Percentiles rank a stretch among this genome's conserved stretches.
phyloP scores from a whole-genome alignment of 805 yeast species.

The Metschnikowia colocasiae region DNA sequence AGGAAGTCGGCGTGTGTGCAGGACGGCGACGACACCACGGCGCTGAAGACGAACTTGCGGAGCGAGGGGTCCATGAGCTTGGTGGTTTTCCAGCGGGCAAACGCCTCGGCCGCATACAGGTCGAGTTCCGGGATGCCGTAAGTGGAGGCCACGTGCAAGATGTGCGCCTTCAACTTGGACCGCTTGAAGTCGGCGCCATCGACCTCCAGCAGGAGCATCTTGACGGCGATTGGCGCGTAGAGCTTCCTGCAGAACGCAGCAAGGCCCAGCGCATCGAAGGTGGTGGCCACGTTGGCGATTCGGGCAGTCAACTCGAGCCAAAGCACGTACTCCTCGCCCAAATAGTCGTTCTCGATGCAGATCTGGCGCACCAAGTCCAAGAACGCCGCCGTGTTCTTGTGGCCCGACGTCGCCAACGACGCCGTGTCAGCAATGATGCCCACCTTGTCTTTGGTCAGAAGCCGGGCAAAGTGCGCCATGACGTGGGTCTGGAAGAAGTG shows the following conservation, averaged over 20 bases:
- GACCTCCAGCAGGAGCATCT: constrained; percentile 17
- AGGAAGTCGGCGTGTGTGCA: constrained; percentile 34
- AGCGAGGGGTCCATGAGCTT: constrained; percentile 42
- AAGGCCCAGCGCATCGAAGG: constrained; percentile 30
- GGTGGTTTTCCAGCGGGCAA: constrained; percentile 22
- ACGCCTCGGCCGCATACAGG: constrained; percentile 30
- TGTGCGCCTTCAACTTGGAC: constrained; percentile 33
- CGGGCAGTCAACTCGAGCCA: constrained; percentile 53
- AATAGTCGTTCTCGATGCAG: constrained; percentile 22
- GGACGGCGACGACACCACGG: constrained; percentile 39
- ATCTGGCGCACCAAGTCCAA: constrained; percentile 38
- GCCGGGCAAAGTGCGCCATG: constrained; percentile 32
- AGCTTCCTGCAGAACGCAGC: constrained; percentile 30
- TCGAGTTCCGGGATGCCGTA: constrained; percentile 37
- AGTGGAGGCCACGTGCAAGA: constrained; percentile 41
- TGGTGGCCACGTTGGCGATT: constrained; percentile 30
- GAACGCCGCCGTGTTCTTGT: constrained; percentile 38
- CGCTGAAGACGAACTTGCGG: constrained; percentile 39
- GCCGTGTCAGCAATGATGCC: constrained; percentile 53
- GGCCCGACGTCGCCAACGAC: constrained; percentile 47
- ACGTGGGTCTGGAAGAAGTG: constrained; percentile 39
- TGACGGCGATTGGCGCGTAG: constrained; percentile 30
- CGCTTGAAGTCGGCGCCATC: constrained; percentile 26
- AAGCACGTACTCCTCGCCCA: constrained; percentile 42
- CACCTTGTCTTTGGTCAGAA: constrained; percentile 48